A percentile compares a stretch with the other conserved stretches of the same genome.
These are phyloP conservation scores for Linaria vulgaris DNA, from an alignment of 257 asterid genomes.

Conservation along the genomic window DNA sequence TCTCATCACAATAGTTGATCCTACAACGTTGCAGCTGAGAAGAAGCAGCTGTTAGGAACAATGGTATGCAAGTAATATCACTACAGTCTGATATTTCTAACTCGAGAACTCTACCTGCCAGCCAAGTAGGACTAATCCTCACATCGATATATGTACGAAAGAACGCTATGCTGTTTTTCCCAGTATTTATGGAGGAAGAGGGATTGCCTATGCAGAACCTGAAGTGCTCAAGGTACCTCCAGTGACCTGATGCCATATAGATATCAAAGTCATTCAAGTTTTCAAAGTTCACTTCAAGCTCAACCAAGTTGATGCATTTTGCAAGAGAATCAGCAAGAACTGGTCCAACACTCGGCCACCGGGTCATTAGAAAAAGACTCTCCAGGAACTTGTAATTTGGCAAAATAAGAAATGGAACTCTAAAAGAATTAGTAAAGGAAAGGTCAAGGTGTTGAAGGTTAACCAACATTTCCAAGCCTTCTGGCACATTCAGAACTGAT, in stretches of 20 bases:
- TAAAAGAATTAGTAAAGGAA: conserved; percentile 19
- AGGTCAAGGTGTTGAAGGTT: conserved; percentile 48
- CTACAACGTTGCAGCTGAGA: conserved; percentile 16
- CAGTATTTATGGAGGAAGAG: conserved; percentile 8
- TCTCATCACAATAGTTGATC: conserved; percentile 18
- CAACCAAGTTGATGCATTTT: conserved; percentile 25
- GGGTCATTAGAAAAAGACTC: conserved; percentile 22
- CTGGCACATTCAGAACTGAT: conserved; percentile 40
- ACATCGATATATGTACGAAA: conserved; percentile 15
- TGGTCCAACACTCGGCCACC: neutral
- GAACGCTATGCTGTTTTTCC: conserved; percentile 26
- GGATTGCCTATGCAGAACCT: conserved; percentile 29
- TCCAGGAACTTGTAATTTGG: conserved; percentile 22
- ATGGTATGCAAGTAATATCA: conserved; percentile 25
- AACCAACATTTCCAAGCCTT: conserved; percentile 34
- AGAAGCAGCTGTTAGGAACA: conserved; percentile 16
- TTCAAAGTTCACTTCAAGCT: conserved; percentile 30
- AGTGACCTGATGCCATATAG: conserved; percentile 23
- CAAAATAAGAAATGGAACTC: neutral
- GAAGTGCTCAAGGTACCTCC: conserved; percentile 31
- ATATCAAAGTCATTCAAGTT: conserved; percentile 21
- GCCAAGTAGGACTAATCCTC: conserved; percentile 6
- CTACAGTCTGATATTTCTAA: conserved; percentile 20
- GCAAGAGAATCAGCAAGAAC: neutral
- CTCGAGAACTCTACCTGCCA: conserved; percentile 22